Conservation (phyloP, 1,284 basidiomycete species). For the Ceratorhiza oryzae-sativae region DNA sequence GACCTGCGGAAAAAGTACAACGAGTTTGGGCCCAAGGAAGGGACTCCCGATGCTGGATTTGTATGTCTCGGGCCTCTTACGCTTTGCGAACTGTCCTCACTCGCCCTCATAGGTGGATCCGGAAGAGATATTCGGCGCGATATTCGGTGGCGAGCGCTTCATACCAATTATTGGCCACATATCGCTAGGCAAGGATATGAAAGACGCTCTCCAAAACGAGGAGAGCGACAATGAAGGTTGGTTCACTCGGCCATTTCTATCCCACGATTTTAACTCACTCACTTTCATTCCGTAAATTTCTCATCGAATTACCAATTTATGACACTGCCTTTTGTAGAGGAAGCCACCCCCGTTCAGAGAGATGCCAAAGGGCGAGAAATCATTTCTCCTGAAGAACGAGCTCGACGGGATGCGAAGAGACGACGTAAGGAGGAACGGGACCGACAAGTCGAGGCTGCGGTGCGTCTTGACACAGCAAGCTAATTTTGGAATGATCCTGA, state of each 20-base stretch:
- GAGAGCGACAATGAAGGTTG: constrained; percentile 63
- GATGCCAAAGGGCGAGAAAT: constrained; percentile 75
- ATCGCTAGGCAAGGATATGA: constrained; percentile 94
- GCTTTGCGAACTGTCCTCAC: background rate
- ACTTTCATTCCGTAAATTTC: background rate
- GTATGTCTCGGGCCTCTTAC: background rate
- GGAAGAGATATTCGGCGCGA: constrained; percentile 90
- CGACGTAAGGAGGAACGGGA: constrained; percentile 80
- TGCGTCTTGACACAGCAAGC: constrained; percentile 48
- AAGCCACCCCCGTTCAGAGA: constrained; percentile 52
- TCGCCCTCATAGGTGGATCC: constrained; percentile 60
- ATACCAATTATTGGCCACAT: constrained; percentile 83
- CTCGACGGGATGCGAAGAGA: constrained; percentile 77
- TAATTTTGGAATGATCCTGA: constrained; percentile 9
- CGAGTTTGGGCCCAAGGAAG: constrained; percentile 77
- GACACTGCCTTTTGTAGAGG: constrained; percentile 27
- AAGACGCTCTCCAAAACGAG: constrained; percentile 91
- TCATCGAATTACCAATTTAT: background rate
- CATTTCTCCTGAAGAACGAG: constrained; percentile 83
- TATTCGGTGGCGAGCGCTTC: constrained; percentile 90
- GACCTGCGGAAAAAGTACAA: constrained; percentile 90
- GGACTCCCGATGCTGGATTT: constrained; percentile 75
- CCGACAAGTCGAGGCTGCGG: constrained; percentile 72
- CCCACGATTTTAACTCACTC: background rate
- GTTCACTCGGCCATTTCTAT: background rate